A percentile compares a stretch with the other conserved stretches of the same genome.
Conservation (phyloP, 129 eudicot species). For the Gnaphalium uliginosum region DNA sequence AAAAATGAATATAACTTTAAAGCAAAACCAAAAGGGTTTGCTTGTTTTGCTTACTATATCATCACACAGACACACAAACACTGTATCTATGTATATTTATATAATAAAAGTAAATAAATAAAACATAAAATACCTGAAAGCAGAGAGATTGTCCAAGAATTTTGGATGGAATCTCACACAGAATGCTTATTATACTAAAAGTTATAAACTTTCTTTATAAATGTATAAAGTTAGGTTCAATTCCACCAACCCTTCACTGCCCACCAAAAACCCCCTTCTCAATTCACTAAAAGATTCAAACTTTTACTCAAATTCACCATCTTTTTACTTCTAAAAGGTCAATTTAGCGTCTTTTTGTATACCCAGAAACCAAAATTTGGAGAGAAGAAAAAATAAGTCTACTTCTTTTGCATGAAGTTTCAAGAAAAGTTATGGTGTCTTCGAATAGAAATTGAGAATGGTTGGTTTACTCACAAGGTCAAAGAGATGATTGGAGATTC, state of each 20-base stretch:
- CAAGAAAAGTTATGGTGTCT: conserved; percentile 14
- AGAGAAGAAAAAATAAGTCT: not conserved
- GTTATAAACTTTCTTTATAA: conserved; percentile 16
- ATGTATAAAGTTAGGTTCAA: conserved; percentile 26
- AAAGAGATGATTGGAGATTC: conserved; percentile 3
- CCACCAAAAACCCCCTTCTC: conserved; percentile 16
- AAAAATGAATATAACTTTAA: conserved; percentile 13
- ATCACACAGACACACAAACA: not conserved
- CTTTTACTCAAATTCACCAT: conserved; percentile 1
- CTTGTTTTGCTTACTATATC: conserved; percentile 19
- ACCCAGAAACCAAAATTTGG: conserved; percentile 5
- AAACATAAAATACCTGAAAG: conserved; percentile 26
- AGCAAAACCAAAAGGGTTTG: conserved; percentile 13
- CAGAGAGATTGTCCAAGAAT: conserved; percentile 24
- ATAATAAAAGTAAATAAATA: not conserved
- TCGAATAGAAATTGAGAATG: not conserved
- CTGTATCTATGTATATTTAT: conserved; percentile 5
- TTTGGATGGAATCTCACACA: conserved; percentile 19
- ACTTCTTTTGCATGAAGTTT: conserved; percentile 11
- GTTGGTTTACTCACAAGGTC: not conserved
- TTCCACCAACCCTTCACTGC: conserved; percentile 29
- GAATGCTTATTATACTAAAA: conserved; percentile 3
- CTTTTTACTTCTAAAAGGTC: not conserved
- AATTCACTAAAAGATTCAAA: not conserved
- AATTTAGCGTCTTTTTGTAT: not conserved